A percentile compares a stretch with the other conserved stretches of the same genome.
Conservation (phyloP, 2,329 filamentous ascomycete genomes). For the Lecanoromycetidae sp. region DNA sequence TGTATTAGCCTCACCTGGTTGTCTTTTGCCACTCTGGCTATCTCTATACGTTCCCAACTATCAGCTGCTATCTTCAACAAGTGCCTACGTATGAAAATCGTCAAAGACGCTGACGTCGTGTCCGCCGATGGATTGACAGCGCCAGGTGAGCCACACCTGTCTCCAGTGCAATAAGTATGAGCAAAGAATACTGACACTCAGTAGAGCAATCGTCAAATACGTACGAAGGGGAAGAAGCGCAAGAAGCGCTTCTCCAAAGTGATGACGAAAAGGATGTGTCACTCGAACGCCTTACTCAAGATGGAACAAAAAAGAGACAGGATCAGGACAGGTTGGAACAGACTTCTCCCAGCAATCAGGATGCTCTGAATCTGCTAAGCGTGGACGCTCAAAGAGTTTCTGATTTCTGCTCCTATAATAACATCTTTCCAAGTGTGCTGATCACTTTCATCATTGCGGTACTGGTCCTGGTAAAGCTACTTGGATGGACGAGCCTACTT, state of each 20-base stretch:
- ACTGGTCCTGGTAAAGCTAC: constrained; percentile 50
- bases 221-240: no score
- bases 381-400: constrained; percentile 59
- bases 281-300: not conserved
- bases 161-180: no score
- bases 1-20: constrained; percentile 49
- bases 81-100: no score
- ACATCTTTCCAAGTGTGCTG: constrained; percentile 49
- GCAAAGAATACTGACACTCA: no score
- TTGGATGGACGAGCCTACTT: constrained; percentile 58
- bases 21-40: constrained; percentile 47
- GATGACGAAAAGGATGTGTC: not conserved
- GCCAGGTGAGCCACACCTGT: no score
- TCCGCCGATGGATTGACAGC: no score
- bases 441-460: constrained; percentile 56
- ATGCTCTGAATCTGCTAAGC: constrained; percentile 60
- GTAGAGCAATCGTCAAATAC: no score
- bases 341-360: constrained; percentile 50
- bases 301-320: constrained; percentile 21
- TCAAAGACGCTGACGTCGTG: no score
- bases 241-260: no score
- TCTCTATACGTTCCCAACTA: constrained; percentile 59
- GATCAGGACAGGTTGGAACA: constrained; percentile 39
- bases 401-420: constrained; percentile 54
- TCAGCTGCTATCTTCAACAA: constrained; percentile 64